Conservation (phyloP, 768 basidiomycete species). For the Melanogaster broomeanus region DNA sequence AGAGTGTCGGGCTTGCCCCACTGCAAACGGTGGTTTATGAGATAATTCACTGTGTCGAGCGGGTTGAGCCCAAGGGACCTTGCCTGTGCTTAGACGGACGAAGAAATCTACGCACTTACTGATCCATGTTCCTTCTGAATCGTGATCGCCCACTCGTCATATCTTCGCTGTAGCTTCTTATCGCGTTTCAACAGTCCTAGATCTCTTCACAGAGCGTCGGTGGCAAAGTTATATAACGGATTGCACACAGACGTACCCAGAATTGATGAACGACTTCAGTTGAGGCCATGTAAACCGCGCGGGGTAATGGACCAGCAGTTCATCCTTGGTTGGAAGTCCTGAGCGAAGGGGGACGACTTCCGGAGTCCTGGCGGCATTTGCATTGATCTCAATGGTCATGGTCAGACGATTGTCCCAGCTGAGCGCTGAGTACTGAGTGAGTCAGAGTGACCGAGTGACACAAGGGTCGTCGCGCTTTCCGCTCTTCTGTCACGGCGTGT, state of each 20-base stretch:
- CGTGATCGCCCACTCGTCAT: constrained; percentile 56
- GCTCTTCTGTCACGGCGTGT: no score
- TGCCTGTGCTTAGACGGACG: neutral
- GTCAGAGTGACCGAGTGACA: neutral
- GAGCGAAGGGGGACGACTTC: constrained; percentile 41
- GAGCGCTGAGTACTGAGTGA: no score
- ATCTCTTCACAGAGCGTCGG: constrained; percentile 49
- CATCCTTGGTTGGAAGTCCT: constrained; percentile 71
- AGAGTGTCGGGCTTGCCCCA: constrained; percentile 75
- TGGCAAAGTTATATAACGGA: neutral
- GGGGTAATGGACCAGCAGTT: constrained; percentile 69
- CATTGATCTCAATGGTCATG: constrained; percentile 21
- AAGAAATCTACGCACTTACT: constrained; percentile 48
- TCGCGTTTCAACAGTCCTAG: constrained; percentile 80
- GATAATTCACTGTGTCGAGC: constrained; percentile 58
- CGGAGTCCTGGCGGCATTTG: neutral
- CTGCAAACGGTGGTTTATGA: constrained; percentile 66
- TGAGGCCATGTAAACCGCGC: constrained; percentile 76
- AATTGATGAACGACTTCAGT: constrained; percentile 75
- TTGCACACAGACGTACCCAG: constrained; percentile 51
- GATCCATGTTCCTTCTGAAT: constrained; percentile 66
- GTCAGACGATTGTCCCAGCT: no score
- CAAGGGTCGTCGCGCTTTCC: no score
- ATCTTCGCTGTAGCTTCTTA: constrained; percentile 64
- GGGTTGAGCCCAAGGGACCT: neutral